Conservation (phyloP, 805 yeast genomes). For the Candida ulmi region DNA sequence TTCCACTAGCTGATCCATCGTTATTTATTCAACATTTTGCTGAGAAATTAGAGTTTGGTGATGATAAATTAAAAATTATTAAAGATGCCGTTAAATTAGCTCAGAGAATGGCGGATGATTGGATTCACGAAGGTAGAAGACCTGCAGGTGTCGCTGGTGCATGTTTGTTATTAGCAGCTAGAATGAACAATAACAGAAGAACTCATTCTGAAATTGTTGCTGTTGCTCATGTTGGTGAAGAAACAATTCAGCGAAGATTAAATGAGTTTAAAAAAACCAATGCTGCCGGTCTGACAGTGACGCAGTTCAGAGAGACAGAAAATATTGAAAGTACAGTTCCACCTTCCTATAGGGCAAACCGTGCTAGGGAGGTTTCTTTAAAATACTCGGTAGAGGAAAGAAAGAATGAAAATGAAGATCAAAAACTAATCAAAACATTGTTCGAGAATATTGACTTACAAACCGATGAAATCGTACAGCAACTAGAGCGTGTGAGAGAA, state of each 20-base stretch:
- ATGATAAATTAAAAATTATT: conserved; percentile 64
- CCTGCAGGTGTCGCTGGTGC: conserved; percentile 99
- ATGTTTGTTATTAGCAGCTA: conserved; percentile 83
- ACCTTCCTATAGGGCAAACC: conserved; percentile 70
- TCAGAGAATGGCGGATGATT: conserved; percentile 86
- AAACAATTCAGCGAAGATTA: conserved; percentile 83
- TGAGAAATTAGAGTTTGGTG: conserved; percentile 78
- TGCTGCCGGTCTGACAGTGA: conserved; percentile 68
- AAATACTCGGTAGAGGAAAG: conserved; percentile 1
- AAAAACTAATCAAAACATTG: conserved; percentile 10
- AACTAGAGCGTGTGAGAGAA: conserved; percentile 22
- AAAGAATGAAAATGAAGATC: conserved; percentile 17
- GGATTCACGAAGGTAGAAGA: conserved; percentile 95
- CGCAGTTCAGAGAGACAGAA: conserved; percentile 57
- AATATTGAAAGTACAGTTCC: conserved; percentile 49
- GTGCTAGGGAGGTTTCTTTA: conserved; percentile 33
- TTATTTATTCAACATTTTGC: conserved; percentile 92
- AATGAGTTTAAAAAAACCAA: conserved; percentile 80
- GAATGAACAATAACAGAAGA: conserved; percentile 93
- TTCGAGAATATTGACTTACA: conserved; percentile 17
- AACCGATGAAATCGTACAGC: conserved; percentile 22
- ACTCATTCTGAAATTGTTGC: conserved; percentile 92
- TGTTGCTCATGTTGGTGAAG: conserved; percentile 92
- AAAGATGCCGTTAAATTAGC: conserved; percentile 85
- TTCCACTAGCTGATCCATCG: conserved; percentile 93